Conservation (phyloP, 2,329 filamentous ascomycete genomes). For the Fusarium irregulare region DNA sequence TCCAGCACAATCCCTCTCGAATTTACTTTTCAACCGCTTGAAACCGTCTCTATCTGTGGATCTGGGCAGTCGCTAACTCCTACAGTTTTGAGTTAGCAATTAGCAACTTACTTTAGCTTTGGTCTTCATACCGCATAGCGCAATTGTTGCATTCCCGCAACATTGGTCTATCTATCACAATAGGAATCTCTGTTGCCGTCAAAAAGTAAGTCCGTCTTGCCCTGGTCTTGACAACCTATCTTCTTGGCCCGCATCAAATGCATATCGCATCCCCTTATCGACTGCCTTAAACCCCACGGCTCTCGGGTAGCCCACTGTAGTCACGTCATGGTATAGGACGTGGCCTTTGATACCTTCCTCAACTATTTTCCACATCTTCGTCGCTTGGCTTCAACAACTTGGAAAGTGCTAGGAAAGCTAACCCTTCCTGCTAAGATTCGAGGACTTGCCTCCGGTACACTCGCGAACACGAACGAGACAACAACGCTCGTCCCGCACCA, state of each 20-base stretch:
- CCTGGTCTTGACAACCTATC: conserved; percentile 4
- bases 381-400: background rate
- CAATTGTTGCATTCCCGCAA: conserved; percentile 20
- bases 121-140: conserved; percentile 24
- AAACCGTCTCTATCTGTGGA: conserved; percentile 32
- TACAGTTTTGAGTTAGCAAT: conserved; percentile 37
- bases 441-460: conserved; percentile 24
- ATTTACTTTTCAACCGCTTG: conserved; percentile 16
- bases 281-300: conserved; percentile 22
- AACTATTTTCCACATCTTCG: conserved; percentile 1
- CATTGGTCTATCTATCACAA: conserved; percentile 28
- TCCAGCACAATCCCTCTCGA: conserved; percentile 6
- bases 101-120: conserved; percentile 35
- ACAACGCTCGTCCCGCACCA: conserved; percentile 25
- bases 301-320: conserved; percentile 28
- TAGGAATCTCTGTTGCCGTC: conserved; percentile 18
- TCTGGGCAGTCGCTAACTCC: conserved; percentile 36
- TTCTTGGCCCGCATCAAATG: conserved; percentile 4
- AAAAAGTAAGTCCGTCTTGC: conserved; percentile 36
- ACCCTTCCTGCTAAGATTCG: conserved; percentile 21
- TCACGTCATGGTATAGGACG: conserved; percentile 43
- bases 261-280: conserved; percentile 22
- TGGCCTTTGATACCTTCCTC: conserved; percentile 35
- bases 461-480: conserved; percentile 27
- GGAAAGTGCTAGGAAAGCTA: conserved; percentile 16